Evolutionary conservation across 805 yeast genomes (phyloP), one percentile per base, ranked within the genome.

Genomic region (Yarrowia divulgata): DNA sequence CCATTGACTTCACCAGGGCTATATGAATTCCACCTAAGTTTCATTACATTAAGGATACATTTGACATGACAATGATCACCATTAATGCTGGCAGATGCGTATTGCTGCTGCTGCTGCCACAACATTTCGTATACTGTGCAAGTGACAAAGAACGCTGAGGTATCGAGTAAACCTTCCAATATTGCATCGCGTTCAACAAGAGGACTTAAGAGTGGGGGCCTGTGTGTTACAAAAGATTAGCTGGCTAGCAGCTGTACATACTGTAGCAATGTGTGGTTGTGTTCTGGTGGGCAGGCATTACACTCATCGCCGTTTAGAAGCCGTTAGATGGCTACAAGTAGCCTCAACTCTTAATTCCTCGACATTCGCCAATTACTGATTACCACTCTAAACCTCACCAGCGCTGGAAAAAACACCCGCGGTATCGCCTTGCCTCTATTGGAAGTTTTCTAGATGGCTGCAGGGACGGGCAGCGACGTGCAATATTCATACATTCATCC

Each of bases 381-480:
- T 4, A 8, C 18, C 7, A 32, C 6, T 46, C 34, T 10, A 43
- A 23, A n/a, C 14, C 29, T 8, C 29, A 8, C 29, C 14, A 4
- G 5, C 12, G 29, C 6, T 32, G 58, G 58, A 13, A 54, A 37
- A 54, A 35, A 35, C 37, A 54, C 42, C 58, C 58, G 58, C 58
- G 14, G 40, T 34, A 19, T 54, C 18, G 43, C 43, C 13, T 14
- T 54, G 58, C 58, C 58, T 54, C 43, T 54, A 35, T 54, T 54
- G 58, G 58, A 54, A 54, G 58, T 54, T 54, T 23, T 54, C 58
- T 54, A 54, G 58, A 54, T 13, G 57, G 34, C 58, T 54, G 58
- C 58, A 54, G 58, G 58, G 58, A 54, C 58, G n/a, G 40, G 2
- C 40, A 13, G 37, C 34, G 35, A 29, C 52, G 14, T 50, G 55